Evolutionary conservation across 208 protist species (phyloP).

Genomic region (Entamoeba invadens): DNA sequence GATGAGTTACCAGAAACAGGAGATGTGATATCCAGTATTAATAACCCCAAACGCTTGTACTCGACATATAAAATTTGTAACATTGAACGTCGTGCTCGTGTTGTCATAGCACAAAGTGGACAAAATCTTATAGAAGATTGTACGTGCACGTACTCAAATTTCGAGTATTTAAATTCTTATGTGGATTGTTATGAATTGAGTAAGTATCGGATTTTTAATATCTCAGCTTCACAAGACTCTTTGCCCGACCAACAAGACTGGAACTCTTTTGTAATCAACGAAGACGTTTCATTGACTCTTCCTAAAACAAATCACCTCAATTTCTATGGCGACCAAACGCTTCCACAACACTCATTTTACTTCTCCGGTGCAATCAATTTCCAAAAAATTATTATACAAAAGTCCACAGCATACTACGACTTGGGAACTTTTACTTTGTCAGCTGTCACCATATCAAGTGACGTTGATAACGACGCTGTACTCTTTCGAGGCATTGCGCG

Average conservation of each 20-base stretch:
- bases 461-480: not conserved
- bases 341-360: not conserved
- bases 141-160: not conserved
- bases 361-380: not conserved
- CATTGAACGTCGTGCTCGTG: not conserved
- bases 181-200: not conserved
- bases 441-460: not conserved
- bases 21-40: too few species aligned
- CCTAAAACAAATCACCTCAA: not conserved
- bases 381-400: not conserved
- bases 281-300: not conserved
- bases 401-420: not conserved
- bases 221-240: not conserved
- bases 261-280: not conserved
- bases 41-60: too few species aligned
- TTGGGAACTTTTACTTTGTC: not conserved
- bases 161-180: not conserved
- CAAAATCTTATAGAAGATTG: not conserved
- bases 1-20: too few species aligned
- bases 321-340: not conserved
- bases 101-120: not conserved
- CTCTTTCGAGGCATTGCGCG: not conserved
- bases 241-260: not conserved
- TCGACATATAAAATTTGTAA: not conserved
- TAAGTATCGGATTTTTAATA: not conserved